Evolutionary conservation across 2,329 filamentous ascomycete genomes (phyloP), one percentile per base, ranked within the genome.

Genomic region (Aspergillus aculeatus): DNA sequence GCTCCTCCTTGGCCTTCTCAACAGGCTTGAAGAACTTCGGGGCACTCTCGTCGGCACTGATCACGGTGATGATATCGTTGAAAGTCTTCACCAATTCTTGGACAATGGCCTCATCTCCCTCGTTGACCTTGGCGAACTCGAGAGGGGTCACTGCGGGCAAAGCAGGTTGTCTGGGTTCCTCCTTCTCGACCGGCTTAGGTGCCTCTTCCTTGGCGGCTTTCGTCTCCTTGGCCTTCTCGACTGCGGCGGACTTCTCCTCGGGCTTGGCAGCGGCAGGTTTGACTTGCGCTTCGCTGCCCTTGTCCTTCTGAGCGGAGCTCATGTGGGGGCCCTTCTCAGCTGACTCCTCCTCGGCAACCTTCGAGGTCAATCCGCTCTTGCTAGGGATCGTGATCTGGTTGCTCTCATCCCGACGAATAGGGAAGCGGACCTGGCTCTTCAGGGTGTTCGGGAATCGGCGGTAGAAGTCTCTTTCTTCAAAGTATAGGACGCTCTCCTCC

Each of bases 1-100:
- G 82, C 66, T 96, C 90, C 56, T 83, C 82, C 83, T 97, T 98
- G 63, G 94, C 93, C 81, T 95, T 93, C 67, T 84, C 81, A 60
- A 99, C 87, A 1, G 92, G 89, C 2, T 85, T 84, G 55, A 86
- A 87, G 78, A 95, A 96, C 75, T 89, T 92, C 67, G 84, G 84
- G 63, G 89, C 86, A 59, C 91, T 86, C 62, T 89, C 86, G 74
- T 96, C 94, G 59, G 90, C 90, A 75, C 97, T 96, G 74, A 97
- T 88, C 50, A 96, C 91, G 9, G 91, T 88, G 72, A 99, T 96
- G 69, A 99, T 89, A 76, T 96, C 92, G 79, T 99, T 99, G 69
- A 99, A 84, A 79, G 96, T 94, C 80, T 91, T 94, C 61, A 96
- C 92, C 5, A 99, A 83, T 70, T 98, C 92, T 77, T 97, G 92